A percentile compares a stretch with the other conserved stretches of the same genome.
Conservation (phyloP, 2,329 filamentous ascomycete species). For the Endoconidiophora polonica region DNA sequence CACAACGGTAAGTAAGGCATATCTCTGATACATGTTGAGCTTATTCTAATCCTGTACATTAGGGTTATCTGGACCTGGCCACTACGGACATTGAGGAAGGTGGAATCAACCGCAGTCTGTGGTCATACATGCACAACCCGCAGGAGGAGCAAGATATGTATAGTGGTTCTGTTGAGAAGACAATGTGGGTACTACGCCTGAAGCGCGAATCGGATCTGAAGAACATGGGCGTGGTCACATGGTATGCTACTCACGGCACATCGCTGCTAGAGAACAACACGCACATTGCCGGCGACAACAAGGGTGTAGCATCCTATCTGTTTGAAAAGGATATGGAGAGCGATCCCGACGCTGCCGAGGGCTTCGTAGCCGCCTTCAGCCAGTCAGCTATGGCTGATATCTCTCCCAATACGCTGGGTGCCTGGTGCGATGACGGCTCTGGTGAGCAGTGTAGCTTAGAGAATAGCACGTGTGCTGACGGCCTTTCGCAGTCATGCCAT, state of each 20-base stretch:
- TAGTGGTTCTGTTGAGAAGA: constrained; percentile 33
- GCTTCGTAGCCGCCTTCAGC: constrained; percentile 78
- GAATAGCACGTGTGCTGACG: constrained; percentile 62
- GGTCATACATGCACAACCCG: constrained; percentile 76
- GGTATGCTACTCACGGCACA: constrained; percentile 86
- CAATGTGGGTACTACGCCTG: constrained; percentile 63
- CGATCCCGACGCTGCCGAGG: constrained; percentile 35
- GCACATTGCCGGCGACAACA: constrained; percentile 84
- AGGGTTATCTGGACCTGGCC: constrained; percentile 54
- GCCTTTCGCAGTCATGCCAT: constrained; percentile 50
- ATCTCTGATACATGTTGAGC: neutral
- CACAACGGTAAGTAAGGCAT: constrained; percentile 25
- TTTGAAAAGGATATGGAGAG: constrained; percentile 55
- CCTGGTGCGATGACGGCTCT: constrained; percentile 72
- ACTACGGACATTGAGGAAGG: constrained; percentile 54
- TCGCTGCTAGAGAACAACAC: constrained; percentile 87
- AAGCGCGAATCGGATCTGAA: constrained; percentile 57
- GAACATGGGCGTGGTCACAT: constrained; percentile 67
- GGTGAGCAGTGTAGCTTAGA: constrained; percentile 51
- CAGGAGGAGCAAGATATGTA: constrained; percentile 57
- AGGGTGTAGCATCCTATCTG: constrained; percentile 75
- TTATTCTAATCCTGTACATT: constrained; percentile 3
- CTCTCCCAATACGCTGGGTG: constrained; percentile 66
- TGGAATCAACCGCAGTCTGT: constrained; percentile 80
- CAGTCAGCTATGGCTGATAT: constrained; percentile 85